Evolutionary conservation across 495 filamentous ascomycete species (phyloP).

Genomic region (Hyaloscypha bicolor): DNA sequence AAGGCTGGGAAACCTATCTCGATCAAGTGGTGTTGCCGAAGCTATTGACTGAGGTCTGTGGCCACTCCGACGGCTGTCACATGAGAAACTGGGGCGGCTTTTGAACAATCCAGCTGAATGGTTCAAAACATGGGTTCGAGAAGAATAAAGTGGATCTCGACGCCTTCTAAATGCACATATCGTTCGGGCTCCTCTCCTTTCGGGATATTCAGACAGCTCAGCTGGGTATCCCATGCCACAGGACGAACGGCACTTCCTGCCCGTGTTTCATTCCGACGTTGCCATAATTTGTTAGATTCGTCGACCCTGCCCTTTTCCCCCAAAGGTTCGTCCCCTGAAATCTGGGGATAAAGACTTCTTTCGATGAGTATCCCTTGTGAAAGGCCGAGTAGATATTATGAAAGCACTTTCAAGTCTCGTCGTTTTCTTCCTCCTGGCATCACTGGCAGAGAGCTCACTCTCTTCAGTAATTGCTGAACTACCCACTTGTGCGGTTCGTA

Average conservation of each 20-base stretch:
- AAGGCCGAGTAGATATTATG: constrained; percentile 1
- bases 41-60: neutral
- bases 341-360: neutral
- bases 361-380: neutral
- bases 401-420: neutral
- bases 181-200: neutral
- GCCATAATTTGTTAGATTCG: constrained; percentile 1
- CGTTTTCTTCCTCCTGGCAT: constrained; percentile 1
- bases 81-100: neutral
- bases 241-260: neutral
- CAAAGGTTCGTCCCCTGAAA: neutral
- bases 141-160: neutral
- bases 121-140: neutral
- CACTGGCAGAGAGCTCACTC: neutral
- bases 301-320: neutral
- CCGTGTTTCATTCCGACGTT: neutral
- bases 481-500: constrained; percentile 14
- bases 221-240: neutral
- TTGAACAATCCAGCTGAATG: neutral
- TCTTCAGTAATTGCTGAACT: constrained; percentile 7
- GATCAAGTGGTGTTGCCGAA: neutral
- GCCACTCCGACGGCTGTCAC: neutral
- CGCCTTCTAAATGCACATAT: neutral
- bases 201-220: neutral
- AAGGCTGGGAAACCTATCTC: neutral